Conservation (phyloP, 2,329 filamentous ascomycete species). For the Dactylellina leptospora region DNA sequence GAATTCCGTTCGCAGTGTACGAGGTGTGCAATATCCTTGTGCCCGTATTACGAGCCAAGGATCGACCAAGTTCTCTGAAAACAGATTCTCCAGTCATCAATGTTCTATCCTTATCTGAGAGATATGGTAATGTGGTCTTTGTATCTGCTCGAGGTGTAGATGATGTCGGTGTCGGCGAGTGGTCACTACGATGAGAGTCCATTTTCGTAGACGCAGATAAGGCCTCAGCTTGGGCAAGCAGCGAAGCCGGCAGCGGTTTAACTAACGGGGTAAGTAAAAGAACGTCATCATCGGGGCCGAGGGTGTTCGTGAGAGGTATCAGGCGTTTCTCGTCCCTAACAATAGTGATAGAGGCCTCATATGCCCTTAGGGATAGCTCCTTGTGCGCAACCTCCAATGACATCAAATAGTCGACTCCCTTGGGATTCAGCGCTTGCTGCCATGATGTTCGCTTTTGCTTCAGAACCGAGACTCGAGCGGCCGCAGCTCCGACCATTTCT, state of each 20-base stretch:
- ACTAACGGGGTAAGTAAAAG: slow-evolving; percentile 71
- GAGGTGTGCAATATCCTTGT: slow-evolving; percentile 83
- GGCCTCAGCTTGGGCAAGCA: slow-evolving; percentile 43
- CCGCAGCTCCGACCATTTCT: slow-evolving; percentile 79
- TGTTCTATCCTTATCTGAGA: slow-evolving; percentile 64
- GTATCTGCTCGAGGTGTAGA: slow-evolving; percentile 32
- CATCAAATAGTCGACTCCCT: slow-evolving; percentile 74
- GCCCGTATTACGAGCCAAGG: slow-evolving; percentile 84
- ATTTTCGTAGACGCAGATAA: slow-evolving; percentile 16
- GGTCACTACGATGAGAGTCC: slow-evolving; percentile 56
- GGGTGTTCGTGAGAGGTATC: slow-evolving; percentile 69
- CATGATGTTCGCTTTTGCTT: slow-evolving; percentile 91
- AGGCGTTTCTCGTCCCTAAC: slow-evolving; percentile 88
- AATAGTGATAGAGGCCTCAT: slow-evolving; percentile 91
- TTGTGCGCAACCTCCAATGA: slow-evolving; percentile 84
- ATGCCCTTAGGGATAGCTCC: slow-evolving; percentile 81
- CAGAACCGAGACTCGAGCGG: slow-evolving; percentile 79
- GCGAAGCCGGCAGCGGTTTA: slow-evolving; percentile 60
- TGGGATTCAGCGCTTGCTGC: slow-evolving; percentile 88
- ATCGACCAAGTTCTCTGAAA: slow-evolving; percentile 86
- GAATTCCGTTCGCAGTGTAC: slow-evolving; percentile 76
- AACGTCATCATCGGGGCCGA: slow-evolving; percentile 54
- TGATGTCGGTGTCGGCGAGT: slow-evolving; percentile 64
- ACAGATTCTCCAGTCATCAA: slow-evolving; percentile 92
- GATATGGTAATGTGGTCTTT: slow-evolving; percentile 34